Conservation (phyloP, 148 eudicot genomes). For the Amaranthus cruentus region DNA sequence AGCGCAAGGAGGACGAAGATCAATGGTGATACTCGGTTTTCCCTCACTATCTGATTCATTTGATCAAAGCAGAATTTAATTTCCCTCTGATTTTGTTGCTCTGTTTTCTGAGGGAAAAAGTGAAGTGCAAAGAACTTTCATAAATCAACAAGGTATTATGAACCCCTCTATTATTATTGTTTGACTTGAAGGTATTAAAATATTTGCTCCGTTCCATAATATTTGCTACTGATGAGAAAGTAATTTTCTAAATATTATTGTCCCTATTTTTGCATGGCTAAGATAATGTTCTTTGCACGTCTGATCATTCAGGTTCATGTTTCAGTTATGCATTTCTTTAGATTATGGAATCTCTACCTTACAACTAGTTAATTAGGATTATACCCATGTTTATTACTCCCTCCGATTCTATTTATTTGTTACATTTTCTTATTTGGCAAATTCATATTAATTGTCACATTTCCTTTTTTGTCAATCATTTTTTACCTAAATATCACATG, state of each 20-base stretch:
- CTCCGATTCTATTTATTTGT: too few species aligned
- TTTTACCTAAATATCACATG: too few species aligned
- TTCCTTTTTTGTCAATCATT: too few species aligned
- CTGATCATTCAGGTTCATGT: not conserved
- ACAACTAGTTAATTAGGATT: not conserved
- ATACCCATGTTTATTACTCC: not conserved
- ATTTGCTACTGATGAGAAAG: not conserved
- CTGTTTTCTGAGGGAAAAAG: not conserved
- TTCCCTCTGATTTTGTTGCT: not conserved
- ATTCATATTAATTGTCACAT: too few species aligned
- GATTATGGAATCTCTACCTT: not conserved
- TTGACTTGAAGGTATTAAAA: not conserved
- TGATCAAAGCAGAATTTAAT: not conserved
- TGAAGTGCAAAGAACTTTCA: not conserved
- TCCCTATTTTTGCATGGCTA: not conserved
- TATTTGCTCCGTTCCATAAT: not conserved
- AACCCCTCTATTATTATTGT: not conserved
- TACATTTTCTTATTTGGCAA: too few species aligned
- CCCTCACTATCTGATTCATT: slow-evolving; percentile 24
- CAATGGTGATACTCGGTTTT: slow-evolving; percentile 46
- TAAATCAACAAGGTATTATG: slow-evolving; percentile 1
- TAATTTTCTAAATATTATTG: not conserved
- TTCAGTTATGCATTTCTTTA: not conserved
- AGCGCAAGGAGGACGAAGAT: slow-evolving; percentile 51
- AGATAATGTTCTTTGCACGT: not conserved